A percentile compares a stretch with the other conserved stretches of the same genome.
These are phyloP conservation scores for Erythrobasidium hasegawianum DNA, from an alignment of 1,284 basidiomycete genomes.

Conservation along the genomic window DNA sequence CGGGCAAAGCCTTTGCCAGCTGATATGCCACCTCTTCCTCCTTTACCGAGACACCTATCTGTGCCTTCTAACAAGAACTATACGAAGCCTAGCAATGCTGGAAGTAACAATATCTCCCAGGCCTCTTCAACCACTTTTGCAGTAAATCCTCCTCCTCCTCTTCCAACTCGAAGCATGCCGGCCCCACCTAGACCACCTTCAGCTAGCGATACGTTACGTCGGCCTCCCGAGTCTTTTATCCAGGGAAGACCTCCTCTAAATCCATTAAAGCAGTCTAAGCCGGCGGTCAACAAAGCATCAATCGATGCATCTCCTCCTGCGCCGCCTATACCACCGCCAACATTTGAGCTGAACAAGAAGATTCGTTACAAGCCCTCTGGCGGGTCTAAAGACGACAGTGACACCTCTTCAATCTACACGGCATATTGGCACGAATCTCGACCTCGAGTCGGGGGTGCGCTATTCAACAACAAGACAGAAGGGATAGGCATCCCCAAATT, in stretches of 20 bases:
- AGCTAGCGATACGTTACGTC: background rate
- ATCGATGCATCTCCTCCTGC: background rate
- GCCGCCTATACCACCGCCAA: background rate
- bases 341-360: background rate
- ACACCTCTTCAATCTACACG: background rate
- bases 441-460: background rate
- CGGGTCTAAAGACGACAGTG: background rate
- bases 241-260: too few species aligned
- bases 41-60: background rate
- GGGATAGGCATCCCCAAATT: background rate
- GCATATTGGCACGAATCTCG: conserved; percentile 1
- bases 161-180: background rate
- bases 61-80: background rate
- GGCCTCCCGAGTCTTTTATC: background rate
- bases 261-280: background rate
- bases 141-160: background rate
- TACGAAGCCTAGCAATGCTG: too few species aligned
- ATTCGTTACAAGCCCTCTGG: background rate
- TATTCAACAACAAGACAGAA: background rate
- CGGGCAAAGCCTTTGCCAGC: background rate
- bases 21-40: background rate
- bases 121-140: background rate
- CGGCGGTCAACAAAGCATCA: background rate
- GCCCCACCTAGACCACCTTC: background rate
- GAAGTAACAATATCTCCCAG: background rate